These are phyloP conservation scores for Metarhizium anisopliae DNA, from an alignment of 2,329 filamentous ascomycete species.

Conservation along the genomic window DNA sequence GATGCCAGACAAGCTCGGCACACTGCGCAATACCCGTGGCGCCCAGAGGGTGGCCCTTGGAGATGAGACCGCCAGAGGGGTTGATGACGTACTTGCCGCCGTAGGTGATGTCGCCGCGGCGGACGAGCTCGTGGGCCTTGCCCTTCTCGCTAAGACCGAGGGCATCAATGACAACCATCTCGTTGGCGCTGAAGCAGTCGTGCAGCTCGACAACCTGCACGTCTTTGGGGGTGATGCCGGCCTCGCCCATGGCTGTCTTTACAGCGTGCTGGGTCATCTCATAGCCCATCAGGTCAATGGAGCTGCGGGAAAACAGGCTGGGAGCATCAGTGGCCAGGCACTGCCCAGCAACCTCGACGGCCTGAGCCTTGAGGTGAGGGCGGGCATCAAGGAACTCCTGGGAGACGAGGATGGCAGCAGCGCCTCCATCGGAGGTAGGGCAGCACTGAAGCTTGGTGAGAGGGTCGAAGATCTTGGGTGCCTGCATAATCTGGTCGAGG, in stretches of 20 bases:
- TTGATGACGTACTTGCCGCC: conserved; percentile 79
- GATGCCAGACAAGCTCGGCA: conserved; percentile 89
- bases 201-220: conserved; percentile 85
- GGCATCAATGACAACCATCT: conserved; percentile 84
- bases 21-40: conserved; percentile 94
- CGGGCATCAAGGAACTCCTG: conserved; percentile 79
- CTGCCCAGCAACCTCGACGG: conserved; percentile 85
- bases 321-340: conserved; percentile 77
- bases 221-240: conserved; percentile 57
- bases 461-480: conserved; percentile 73
- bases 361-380: conserved; percentile 72
- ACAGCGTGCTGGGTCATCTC: conserved; percentile 72
- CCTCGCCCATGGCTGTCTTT: conserved; percentile 62
- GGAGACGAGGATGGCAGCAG: conserved; percentile 81
- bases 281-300: conserved; percentile 85
- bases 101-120: conserved; percentile 83
- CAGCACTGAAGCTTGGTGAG: conserved; percentile 98
- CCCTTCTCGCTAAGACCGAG: conserved; percentile 70
- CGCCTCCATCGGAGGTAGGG: conserved; percentile 87
- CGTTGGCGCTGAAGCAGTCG: conserved; percentile 94
- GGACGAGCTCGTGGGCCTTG: conserved; percentile 86
- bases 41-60: conserved; percentile 89
- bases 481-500: conserved; percentile 67
- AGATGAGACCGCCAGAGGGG: conserved; percentile 88
- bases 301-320: conserved; percentile 64